Conservation (phyloP, 2,329 filamentous ascomycete genomes). For the Fonsecaea pedrosoi region DNA sequence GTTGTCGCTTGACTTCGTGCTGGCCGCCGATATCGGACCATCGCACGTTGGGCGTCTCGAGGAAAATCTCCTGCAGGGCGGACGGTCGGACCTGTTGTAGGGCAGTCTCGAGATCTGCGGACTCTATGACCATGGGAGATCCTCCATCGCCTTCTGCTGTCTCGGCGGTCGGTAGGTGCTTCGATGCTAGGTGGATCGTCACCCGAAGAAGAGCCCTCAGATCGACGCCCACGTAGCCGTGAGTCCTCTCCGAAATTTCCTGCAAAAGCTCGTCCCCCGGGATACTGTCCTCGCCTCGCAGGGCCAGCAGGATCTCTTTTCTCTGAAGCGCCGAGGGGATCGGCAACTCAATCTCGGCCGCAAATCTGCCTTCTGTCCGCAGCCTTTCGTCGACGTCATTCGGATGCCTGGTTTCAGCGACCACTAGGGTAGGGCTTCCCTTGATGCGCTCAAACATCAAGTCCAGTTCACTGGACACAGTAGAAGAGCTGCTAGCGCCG, state of each 20-base stretch:
- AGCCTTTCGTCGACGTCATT: conserved; percentile 75
- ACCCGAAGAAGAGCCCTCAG: conserved; percentile 68
- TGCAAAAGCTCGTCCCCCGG: conserved; percentile 62
- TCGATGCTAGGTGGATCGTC: conserved; percentile 46
- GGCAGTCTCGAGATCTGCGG: conserved; percentile 68
- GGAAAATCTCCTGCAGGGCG: conserved; percentile 85
- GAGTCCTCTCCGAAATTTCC: conserved; percentile 74
- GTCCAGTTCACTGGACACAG: conserved; percentile 50
- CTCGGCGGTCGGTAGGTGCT: conserved; percentile 5
- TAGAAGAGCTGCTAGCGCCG: conserved; percentile 43
- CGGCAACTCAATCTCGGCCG: conserved; percentile 72
- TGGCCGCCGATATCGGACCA: conserved; percentile 92
- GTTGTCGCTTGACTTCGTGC: conserved; percentile 70
- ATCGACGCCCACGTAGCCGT: conserved; percentile 85
- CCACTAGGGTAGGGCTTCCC: conserved; percentile 69
- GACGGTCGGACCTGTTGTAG: conserved; percentile 75
- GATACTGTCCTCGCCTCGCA: conserved; percentile 58
- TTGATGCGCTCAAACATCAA: conserved; percentile 46
- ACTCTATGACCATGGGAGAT: conserved; percentile 34
- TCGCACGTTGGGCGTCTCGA: conserved; percentile 82
- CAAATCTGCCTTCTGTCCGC: conserved; percentile 69
- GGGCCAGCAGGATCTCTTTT: conserved; percentile 73
- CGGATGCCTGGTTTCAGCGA: conserved; percentile 76
- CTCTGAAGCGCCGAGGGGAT: conserved; percentile 76
- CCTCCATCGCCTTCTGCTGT: not conserved